Evolutionary conservation across 2,329 filamentous ascomycete species (phyloP).

Genomic region (Sporothrix schenckii): DNA sequence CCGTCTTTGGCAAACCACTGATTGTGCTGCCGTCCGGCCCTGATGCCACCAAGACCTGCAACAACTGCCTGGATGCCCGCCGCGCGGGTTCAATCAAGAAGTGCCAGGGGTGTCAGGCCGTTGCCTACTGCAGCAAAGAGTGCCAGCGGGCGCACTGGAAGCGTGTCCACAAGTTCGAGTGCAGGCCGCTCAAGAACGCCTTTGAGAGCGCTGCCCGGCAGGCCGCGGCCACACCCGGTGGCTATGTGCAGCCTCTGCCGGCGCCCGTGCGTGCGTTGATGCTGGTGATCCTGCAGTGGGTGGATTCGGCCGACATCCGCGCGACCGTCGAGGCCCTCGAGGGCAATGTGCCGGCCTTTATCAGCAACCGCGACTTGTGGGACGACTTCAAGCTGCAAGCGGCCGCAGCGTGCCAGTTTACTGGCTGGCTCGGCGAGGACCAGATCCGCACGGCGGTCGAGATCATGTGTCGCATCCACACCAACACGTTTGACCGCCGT

Average conservation of each 20-base stretch:
- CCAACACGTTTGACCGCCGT: conserved; percentile 63
- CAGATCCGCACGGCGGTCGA: conserved; percentile 49
- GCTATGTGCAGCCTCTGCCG: conserved; percentile 47
- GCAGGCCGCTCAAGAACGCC: conserved; percentile 50
- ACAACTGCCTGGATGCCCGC: conserved; percentile 50
- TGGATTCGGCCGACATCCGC: conserved; percentile 32
- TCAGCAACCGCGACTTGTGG: conserved; percentile 46
- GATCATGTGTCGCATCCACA: conserved; percentile 61
- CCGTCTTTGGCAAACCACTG: conserved; percentile 49
- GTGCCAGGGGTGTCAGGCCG: conserved; percentile 58
- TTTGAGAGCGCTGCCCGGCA: conserved; percentile 33
- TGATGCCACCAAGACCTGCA: conserved; percentile 51
- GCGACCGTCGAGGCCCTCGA: conserved; percentile 49
- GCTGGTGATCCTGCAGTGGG: conserved; percentile 51
- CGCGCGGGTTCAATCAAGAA: conserved; percentile 37
- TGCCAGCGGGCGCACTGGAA: conserved; percentile 62
- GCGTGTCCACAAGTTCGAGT: conserved; percentile 58
- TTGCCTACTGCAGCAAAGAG: conserved; percentile 56
- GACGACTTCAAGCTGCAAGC: conserved; percentile 55
- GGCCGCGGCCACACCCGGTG: conserved; percentile 25
- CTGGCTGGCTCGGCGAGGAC: conserved; percentile 45
- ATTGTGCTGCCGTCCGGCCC: conserved; percentile 54
- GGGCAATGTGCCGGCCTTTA: conserved; percentile 51
- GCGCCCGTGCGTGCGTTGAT: conserved; percentile 59
- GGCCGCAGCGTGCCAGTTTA: conserved; percentile 54